Evolutionary conservation across 1,284 basidiomycete genomes (phyloP).

Genomic region (Ustilago shanxiensis): DNA sequence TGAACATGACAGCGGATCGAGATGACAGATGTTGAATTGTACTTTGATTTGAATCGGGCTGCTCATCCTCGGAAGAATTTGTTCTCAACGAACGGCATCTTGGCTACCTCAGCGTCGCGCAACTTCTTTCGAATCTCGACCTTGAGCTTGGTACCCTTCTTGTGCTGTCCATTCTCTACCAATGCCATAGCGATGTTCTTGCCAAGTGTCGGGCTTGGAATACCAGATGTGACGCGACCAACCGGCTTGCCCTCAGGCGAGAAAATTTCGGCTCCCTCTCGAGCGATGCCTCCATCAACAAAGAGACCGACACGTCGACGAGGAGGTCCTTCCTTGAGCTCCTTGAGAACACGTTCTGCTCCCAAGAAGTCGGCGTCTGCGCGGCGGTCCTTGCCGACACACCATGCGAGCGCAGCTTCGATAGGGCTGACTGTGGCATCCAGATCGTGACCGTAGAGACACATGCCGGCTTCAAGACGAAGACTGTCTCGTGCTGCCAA

Average conservation of each 20-base stretch:
- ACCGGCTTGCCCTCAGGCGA: slow-evolving; percentile 74
- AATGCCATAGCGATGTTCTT: slow-evolving; percentile 98
- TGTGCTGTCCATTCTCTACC: slow-evolving; percentile 82
- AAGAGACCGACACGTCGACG: slow-evolving; percentile 86
- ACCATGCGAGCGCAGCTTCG: slow-evolving; percentile 88
- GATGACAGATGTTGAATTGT: slow-evolving; percentile 8
- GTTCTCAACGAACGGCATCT: slow-evolving; percentile 81
- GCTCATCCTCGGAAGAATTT: slow-evolving; percentile 66
- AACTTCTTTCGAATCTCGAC: slow-evolving; percentile 84
- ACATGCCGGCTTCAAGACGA: slow-evolving; percentile 96
- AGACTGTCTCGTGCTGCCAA: slow-evolving; percentile 93
- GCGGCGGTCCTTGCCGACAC: slow-evolving; percentile 89
- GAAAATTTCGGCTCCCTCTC: slow-evolving; percentile 86
- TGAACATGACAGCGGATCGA: slow-evolving; percentile 8
- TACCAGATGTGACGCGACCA: slow-evolving; percentile 87
- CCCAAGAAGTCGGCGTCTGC: slow-evolving; percentile 82
- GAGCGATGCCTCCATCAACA: slow-evolving; percentile 84
- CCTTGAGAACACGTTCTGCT: slow-evolving; percentile 80
- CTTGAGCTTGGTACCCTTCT: slow-evolving; percentile 85
- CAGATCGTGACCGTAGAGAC: slow-evolving; percentile 93
- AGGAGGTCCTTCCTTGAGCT: slow-evolving; percentile 81
- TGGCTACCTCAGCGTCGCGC: slow-evolving; percentile 78
- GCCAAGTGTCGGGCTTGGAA: slow-evolving; percentile 89
- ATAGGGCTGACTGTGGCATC: slow-evolving; percentile 88
- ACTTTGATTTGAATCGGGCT: background rate